Evolutionary conservation across 2,329 filamentous ascomycete species (phyloP), one percentile per base, ranked within the genome.

Genomic region (Albophoma yamanashiensis): DNA sequence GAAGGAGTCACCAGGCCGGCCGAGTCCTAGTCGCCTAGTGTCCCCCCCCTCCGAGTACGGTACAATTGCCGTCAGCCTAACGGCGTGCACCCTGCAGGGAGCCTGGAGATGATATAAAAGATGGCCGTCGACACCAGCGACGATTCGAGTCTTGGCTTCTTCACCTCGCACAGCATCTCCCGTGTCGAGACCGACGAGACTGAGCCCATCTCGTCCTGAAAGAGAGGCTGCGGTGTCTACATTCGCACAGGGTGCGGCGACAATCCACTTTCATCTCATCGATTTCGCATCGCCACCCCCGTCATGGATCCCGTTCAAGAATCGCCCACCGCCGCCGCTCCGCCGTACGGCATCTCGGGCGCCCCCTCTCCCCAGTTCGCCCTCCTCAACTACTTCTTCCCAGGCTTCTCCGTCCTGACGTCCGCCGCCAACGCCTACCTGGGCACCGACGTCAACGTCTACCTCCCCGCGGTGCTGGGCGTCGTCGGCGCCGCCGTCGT

Each of bases 371-470:
- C 77, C 9, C 77, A 78, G 63, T 74, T 78, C 45, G 76, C 70
- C 58, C 70, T 85, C 17, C 74, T 89, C 39, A 85, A 89, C 67
- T 78, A 80, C 63, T 79, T 89, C 69, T 82, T 89, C 65, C 87
- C 87, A 0, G 85, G 87, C 22, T 87, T 88, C 69, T 82, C 83
- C 9, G 70, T 84, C 60, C 71, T 86, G 59, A 81, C 82, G 0
- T 74, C 76, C 1, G 75, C 79, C 2, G 67, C 86, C 4, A 75
- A 81, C 22, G 78, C 77, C 15, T 85, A 87, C 67, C 71, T 87
- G 1, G 78, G 83, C 52, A 77, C 88, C 67, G 85, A 89, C 64
- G 73, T 88, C 12, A 84, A 82, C 62, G 66, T 82, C 56, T 89
- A 88, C 69, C 75, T 89, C 31, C 84, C 85, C 1, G 65, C 82